These are phyloP conservation scores for Rosa multiflora DNA, from an alignment of 306 rosid species.

Conservation along the genomic window DNA sequence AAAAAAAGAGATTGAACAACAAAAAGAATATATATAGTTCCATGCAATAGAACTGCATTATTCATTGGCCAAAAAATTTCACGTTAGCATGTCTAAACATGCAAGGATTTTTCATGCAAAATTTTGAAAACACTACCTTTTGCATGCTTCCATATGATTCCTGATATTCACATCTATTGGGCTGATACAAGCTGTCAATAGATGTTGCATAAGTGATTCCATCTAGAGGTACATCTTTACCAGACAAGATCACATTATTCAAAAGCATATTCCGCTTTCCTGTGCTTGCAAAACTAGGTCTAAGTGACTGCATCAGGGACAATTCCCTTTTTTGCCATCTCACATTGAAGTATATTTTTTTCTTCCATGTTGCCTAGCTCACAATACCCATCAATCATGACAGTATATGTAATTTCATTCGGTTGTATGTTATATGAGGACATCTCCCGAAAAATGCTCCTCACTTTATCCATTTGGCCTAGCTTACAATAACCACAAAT, in stretches of 20 bases:
- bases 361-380: background rate
- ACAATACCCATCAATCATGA: background rate
- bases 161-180: background rate
- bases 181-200: background rate
- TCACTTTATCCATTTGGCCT: background rate
- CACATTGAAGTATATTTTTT: background rate
- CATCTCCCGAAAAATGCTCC: background rate
- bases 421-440: background rate
- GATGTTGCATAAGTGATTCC: background rate
- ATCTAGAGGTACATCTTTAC: background rate
- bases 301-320: background rate
- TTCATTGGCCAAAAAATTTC: background rate
- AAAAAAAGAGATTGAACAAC: background rate
- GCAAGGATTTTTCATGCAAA: background rate
- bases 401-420: background rate
- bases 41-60: background rate
- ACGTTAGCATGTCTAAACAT: background rate
- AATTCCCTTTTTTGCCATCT: background rate
- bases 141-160: background rate
- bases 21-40: background rate
- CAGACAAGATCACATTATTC: background rate
- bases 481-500: background rate
- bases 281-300: background rate
- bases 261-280: background rate
- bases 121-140: background rate